phyloP scores from a whole-genome alignment of 1,284 basidiomycete genomes.

The Tilletia caries region DNA sequence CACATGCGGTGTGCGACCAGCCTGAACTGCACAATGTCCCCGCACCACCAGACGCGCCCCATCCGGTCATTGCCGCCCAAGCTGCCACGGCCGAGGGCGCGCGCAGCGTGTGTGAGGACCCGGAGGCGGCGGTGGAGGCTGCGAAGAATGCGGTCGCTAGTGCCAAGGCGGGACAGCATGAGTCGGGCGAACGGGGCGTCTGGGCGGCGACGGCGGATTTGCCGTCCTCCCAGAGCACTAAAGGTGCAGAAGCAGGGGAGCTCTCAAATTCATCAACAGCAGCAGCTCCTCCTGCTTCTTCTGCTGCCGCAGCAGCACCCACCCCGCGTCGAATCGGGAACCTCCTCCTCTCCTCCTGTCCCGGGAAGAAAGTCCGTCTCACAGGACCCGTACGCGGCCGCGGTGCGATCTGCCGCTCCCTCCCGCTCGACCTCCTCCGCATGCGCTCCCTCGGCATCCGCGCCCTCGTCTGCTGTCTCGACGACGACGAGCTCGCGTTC shows the following conservation, averaged over 20 bases:
- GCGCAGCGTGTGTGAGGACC: not conserved
- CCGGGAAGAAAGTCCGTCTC: constrained; percentile 91
- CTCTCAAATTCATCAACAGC: too few relatives aligned
- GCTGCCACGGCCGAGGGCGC: constrained; percentile 7
- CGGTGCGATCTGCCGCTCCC: constrained; percentile 76
- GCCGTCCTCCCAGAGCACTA: not conserved
- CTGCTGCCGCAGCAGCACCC: constrained; percentile 16
- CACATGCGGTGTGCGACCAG: constrained; percentile 8
- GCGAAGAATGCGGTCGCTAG: not conserved
- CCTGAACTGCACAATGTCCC: constrained; percentile 9
- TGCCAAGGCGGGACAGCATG: not conserved
- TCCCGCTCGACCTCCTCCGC: constrained; percentile 71
- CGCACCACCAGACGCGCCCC: not conserved
- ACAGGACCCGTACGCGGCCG: constrained; percentile 75
- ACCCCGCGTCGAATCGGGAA: constrained; percentile 67
- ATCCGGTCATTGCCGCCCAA: constrained; percentile 13
- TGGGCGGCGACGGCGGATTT: not conserved
- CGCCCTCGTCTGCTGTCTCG: constrained; percentile 81
- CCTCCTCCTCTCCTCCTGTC: constrained; percentile 82
- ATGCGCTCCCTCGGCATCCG: constrained; percentile 73
- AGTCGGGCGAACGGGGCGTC: not conserved
- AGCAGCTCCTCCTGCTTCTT: not conserved
- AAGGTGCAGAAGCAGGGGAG: not conserved
- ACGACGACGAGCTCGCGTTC: constrained; percentile 77
- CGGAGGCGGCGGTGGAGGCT: constrained; percentile 5